Conservation (phyloP, 2,329 filamentous ascomycete genomes). For the Sphaerulina vaccinii region DNA sequence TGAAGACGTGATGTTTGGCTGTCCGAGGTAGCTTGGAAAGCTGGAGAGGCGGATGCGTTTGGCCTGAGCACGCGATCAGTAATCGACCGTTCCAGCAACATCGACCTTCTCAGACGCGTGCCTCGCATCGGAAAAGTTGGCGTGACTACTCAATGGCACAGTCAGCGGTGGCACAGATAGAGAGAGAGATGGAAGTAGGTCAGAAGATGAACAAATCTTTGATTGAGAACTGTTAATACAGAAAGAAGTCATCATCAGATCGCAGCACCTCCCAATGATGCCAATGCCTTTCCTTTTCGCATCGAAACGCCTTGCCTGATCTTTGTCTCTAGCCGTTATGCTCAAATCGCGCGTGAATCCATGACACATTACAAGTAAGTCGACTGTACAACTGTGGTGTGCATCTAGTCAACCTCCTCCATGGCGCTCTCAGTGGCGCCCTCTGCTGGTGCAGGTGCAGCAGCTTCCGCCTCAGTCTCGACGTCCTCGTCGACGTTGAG, state of each 20-base stretch:
- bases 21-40: too few species aligned
- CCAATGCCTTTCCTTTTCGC: slow-evolving; percentile 16
- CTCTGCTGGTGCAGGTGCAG: slow-evolving; percentile 59
- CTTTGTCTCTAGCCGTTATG: slow-evolving; percentile 23
- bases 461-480: slow-evolving; percentile 63
- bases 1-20: too few species aligned
- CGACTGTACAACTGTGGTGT: slow-evolving; percentile 11
- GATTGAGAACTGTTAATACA: slow-evolving; percentile 18
- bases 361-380: slow-evolving; percentile 22
- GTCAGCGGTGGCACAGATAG: too few species aligned
- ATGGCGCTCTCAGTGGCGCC: slow-evolving; percentile 85
- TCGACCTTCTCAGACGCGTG: too few species aligned
- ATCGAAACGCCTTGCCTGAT: slow-evolving; percentile 16
- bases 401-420: slow-evolving; percentile 96
- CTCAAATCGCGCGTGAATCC: slow-evolving; percentile 20
- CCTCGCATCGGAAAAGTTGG: too few species aligned
- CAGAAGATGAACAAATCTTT: slow-evolving; percentile 9
- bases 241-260: slow-evolving; percentile 15
- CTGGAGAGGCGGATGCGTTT: too few species aligned
- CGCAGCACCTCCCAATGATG: slow-evolving; percentile 9
- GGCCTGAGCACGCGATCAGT: too few species aligned
- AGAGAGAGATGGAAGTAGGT: too few species aligned
- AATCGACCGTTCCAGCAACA: too few species aligned
- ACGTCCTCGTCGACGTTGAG: slow-evolving; percentile 95
- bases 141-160: too few species aligned